phyloP scores from a whole-genome alignment of 129 eudicot species.

The Tagetes erecta region DNA sequence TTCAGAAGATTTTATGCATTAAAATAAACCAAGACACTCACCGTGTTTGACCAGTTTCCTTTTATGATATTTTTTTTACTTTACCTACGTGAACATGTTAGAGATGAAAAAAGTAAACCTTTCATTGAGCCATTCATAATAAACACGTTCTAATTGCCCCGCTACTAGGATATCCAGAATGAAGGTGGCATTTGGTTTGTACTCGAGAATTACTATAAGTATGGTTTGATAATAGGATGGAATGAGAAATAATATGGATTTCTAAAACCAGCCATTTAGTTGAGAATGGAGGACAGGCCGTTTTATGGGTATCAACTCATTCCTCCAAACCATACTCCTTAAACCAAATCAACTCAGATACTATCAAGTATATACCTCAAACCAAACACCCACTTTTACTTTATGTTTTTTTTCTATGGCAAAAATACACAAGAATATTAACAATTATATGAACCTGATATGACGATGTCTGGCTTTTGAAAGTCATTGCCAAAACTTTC shows the following conservation, averaged over 20 bases:
- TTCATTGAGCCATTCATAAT: background rate
- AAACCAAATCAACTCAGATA: background rate
- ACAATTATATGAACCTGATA: constrained; percentile 54
- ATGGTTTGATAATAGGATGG: background rate
- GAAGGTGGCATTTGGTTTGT: background rate
- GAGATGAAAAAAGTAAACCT: background rate
- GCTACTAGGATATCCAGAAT: background rate
- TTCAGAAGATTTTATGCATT: background rate
- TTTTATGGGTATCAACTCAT: background rate
- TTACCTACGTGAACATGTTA: background rate
- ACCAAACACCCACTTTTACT: background rate
- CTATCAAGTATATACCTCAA: background rate
- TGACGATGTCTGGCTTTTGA: constrained; percentile 85
- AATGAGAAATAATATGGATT: background rate
- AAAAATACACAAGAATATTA: background rate
- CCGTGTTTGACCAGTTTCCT: no score
- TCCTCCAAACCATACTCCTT: background rate
- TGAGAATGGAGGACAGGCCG: background rate
- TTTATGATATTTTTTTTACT: no score
- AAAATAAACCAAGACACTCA: no score
- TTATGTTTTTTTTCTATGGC: background rate
- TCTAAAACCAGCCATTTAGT: background rate
- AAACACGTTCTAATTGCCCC: background rate
- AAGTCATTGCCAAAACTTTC: constrained; percentile 74
- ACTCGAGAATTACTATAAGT: background rate